Conservation (phyloP, 306 rosid species). For the Corylus americana region DNA sequence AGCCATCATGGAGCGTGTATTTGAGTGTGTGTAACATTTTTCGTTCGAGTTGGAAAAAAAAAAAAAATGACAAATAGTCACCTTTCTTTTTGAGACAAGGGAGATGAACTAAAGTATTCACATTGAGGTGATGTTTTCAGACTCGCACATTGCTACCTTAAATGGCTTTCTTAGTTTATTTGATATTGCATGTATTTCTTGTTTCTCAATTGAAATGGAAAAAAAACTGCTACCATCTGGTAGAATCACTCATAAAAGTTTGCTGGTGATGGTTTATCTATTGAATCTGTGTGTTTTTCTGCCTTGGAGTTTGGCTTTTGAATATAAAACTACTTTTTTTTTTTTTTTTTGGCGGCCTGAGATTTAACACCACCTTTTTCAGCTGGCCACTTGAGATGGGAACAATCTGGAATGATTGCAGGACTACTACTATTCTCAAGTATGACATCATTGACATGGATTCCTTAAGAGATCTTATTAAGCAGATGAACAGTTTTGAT, state of each 20-base stretch:
- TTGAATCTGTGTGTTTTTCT: neutral
- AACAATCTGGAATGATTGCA: conserved; percentile 18
- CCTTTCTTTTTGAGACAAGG: too few relatives aligned
- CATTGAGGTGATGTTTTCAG: neutral
- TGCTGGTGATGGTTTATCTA: neutral
- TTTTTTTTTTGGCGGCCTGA: neutral
- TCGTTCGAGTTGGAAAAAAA: too few relatives aligned
- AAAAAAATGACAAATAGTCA: too few relatives aligned
- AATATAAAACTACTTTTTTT: neutral
- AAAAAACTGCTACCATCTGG: neutral
- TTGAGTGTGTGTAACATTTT: too few relatives aligned
- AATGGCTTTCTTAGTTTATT: too few relatives aligned
- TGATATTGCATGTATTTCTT: neutral
- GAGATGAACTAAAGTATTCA: too few relatives aligned
- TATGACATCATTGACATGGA: neutral
- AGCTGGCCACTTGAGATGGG: conserved; percentile 29
- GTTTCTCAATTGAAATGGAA: neutral
- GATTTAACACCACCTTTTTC: neutral
- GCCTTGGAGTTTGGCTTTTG: neutral
- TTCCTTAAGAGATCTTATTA: conserved; percentile 1
- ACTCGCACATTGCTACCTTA: too few relatives aligned
- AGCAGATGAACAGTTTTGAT: neutral
- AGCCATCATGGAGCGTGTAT: too few relatives aligned
- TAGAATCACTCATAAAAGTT: neutral
- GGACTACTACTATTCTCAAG: conserved; percentile 3